Evolutionary conservation across 1,284 basidiomycete genomes (phyloP).

Genomic region (Mycosarcoma mackinlayi): DNA sequence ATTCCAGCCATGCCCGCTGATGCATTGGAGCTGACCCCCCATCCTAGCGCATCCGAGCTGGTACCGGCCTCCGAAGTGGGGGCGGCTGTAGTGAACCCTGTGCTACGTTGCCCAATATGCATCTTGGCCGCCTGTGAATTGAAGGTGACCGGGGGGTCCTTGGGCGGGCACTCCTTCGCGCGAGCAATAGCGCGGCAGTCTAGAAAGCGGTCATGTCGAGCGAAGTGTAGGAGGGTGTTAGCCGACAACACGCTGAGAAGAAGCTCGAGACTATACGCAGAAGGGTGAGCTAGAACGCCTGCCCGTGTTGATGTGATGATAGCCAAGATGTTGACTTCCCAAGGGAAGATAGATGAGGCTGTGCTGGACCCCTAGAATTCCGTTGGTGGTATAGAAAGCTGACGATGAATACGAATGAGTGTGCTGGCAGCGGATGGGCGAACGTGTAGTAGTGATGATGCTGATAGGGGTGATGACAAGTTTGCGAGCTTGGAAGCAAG

Average conservation of each 20-base stretch:
- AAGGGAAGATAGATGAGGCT: neutral
- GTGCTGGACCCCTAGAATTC: neutral
- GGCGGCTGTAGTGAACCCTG: neutral
- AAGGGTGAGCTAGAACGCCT: no score
- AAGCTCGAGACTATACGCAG: no score
- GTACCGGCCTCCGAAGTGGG: neutral
- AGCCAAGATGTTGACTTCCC: neutral
- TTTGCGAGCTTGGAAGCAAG: no score
- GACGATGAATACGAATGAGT: no score
- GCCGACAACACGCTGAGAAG: no score
- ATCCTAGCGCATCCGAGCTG: neutral
- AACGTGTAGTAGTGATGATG: no score
- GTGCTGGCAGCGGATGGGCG: no score
- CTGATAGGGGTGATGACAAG: no score
- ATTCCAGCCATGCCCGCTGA: conserved; percentile 35
- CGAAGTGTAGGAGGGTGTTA: neutral
- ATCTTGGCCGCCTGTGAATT: neutral
- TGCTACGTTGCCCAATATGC: conserved; percentile 25
- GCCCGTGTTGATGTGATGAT: neutral
- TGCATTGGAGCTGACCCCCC: conserved; percentile 7
- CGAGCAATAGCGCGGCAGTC: neutral
- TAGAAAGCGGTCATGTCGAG: conserved; percentile 5
- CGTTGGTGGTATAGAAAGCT: no score
- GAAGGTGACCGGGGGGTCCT: neutral
- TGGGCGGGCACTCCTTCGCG: neutral